Evolutionary conservation across 164 flowering plant genomes (phyloP), one percentile per base, ranked within the genome.

Genomic region (Vitis amurensis): DNA sequence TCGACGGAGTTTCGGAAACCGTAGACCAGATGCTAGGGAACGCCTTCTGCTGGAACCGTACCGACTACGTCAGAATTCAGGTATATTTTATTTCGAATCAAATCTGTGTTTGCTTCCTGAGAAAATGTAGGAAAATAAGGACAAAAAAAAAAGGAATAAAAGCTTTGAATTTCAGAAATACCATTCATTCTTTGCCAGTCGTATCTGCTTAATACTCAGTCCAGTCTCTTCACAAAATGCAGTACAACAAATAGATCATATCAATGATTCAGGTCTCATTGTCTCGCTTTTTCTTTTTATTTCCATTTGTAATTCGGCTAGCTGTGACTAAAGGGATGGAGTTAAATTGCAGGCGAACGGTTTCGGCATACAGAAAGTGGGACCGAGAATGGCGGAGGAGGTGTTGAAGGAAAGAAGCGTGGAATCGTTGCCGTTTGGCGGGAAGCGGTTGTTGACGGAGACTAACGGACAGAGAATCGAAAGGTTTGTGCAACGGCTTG

Each of bases 11-110:
- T 11, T 92, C 97, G 19, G 98, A 94, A 51, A 94, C 97, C 49
- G 80, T 94, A 0, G 98, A 94, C 72, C 98, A 94, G 76, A 84
- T 94, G 90, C 70, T 94, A 31, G 97, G 95, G 14, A 92, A 94
- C 72, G 97, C 97, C 10, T 94, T 94, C 71, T 88, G 88, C 68
- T 91, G 97, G 91, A 92, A 88, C 74, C 95, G 85, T 5, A 55
- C 81, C 12, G 90, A 87, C 71, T 94, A 94, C 82, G 84, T 94
- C 57, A 80, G 98, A 77, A 87, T 94, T 70, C 97, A 94, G 97
- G 98, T 94, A 78, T 15, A 7, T 11, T 4, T 67, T 27, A 10
- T 61, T 50, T 4, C 27, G 16, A 11, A 13, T 15, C 11, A 19
- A 5, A 4, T 11, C 15, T 52, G 57, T 55, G 69, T 64, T 68